Evolutionary conservation across 495 filamentous ascomycete genomes (phyloP).

Genomic region (Xylaria intraflava): DNA sequence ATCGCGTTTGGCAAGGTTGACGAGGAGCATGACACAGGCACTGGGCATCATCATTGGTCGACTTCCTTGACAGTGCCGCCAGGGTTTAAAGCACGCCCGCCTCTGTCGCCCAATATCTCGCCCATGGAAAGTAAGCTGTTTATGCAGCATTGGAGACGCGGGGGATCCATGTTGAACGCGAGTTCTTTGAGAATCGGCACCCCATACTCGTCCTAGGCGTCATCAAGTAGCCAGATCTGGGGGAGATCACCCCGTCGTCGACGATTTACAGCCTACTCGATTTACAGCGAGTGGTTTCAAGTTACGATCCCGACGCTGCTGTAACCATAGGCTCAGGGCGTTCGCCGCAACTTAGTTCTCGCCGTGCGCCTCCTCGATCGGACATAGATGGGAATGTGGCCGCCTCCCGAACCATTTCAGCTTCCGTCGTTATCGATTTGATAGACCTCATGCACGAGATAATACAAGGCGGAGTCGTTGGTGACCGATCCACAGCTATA

Average conservation of each 20-base stretch:
- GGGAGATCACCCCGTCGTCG: conserved; percentile 40
- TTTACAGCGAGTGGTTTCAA: conserved; percentile 31
- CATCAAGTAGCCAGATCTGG: conserved; percentile 55
- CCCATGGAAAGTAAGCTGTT: conserved; percentile 64
- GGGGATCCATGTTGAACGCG: conserved; percentile 58
- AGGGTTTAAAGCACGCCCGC: conserved; percentile 48
- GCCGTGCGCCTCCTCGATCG: conserved; percentile 43
- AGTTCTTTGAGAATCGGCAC: conserved; percentile 55
- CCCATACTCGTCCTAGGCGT: conserved; percentile 50
- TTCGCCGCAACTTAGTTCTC: conserved; percentile 40
- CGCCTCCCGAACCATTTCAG: conserved; percentile 37
- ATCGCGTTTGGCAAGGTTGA: conserved; percentile 48
- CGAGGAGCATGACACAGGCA: conserved; percentile 50
- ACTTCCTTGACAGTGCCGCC: conserved; percentile 60
- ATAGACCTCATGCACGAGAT: conserved; percentile 44
- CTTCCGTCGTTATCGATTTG: conserved; percentile 27
- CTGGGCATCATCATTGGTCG: conserved; percentile 66
- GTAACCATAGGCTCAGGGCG: conserved; percentile 39
- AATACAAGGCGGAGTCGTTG: conserved; percentile 47
- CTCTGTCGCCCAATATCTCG: conserved; percentile 54
- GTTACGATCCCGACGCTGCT: conserved; percentile 39
- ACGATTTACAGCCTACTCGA: conserved; percentile 40
- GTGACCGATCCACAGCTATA: conserved; percentile 40
- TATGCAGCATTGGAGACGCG: conserved; percentile 55
- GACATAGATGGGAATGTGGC: conserved; percentile 42